A percentile compares a stretch with the other conserved stretches of the same genome.
phyloP scores from a whole-genome alignment of 768 basidiomycete genomes.

The Naganishia vishniacii region DNA sequence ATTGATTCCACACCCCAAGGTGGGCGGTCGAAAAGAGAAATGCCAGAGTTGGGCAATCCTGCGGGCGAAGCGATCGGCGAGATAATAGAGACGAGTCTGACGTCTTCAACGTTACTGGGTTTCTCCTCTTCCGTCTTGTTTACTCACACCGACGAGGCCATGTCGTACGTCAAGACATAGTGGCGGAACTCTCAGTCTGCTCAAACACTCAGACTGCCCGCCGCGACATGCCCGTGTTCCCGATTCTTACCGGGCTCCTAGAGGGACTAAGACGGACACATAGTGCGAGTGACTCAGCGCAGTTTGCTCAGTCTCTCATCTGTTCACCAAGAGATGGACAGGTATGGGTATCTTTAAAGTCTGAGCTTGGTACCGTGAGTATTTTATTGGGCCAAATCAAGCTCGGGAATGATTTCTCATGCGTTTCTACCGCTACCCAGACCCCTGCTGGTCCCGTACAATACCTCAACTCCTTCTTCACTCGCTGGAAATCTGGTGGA shows the following conservation, averaged over 20 bases:
- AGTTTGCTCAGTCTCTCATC: not conserved
- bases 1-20: too few species aligned
- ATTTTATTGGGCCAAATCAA: too few species aligned
- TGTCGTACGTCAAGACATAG: too few species aligned
- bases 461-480: not conserved
- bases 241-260: not conserved
- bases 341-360: not conserved
- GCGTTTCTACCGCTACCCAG: not conserved
- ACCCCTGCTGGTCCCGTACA: not conserved
- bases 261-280: not conserved
- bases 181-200: too few species aligned
- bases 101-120: too few species aligned
- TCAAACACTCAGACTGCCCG: too few species aligned
- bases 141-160: too few species aligned
- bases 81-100: too few species aligned
- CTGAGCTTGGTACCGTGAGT: not conserved
- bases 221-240: slow-evolving; percentile 1
- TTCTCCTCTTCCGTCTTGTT: too few species aligned
- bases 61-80: too few species aligned
- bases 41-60: too few species aligned
- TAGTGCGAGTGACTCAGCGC: not conserved
- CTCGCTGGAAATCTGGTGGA: not conserved
- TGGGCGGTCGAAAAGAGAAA: too few species aligned
- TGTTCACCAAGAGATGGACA: slow-evolving; percentile 9
- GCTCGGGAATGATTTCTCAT: not conserved